Evolutionary conservation across 2,329 filamentous ascomycete genomes (phyloP).

Genomic region (Colletotrichum sp.): DNA sequence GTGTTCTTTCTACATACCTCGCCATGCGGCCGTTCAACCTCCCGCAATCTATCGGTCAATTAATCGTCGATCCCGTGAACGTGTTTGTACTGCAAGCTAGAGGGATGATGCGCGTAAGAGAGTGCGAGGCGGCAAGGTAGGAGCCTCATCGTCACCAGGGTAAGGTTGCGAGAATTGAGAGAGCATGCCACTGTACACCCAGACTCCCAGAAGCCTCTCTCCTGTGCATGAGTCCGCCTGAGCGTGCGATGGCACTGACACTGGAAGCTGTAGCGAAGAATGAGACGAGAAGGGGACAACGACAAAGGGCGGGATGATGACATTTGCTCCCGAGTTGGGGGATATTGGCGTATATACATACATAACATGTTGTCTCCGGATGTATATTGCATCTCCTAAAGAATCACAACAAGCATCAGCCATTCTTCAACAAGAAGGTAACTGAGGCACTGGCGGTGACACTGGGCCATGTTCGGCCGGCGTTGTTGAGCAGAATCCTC

Average conservation of each 20-base stretch:
- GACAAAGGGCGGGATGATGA: background rate
- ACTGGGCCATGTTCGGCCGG: background rate
- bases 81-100: background rate
- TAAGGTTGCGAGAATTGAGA: constrained; percentile 1
- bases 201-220: background rate
- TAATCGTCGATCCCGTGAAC: background rate
- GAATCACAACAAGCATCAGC: background rate
- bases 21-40: background rate
- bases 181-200: background rate
- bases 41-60: background rate
- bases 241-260: background rate
- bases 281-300: background rate
- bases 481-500: background rate
- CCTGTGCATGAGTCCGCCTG: background rate
- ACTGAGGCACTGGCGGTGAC: background rate
- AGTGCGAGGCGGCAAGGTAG: background rate
- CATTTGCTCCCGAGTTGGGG: background rate
- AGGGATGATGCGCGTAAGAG: background rate
- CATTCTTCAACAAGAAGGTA: background rate
- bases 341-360: background rate
- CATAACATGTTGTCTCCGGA: background rate
- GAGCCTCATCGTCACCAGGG: background rate
- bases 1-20: background rate
- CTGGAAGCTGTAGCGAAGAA: background rate
- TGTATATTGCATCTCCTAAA: background rate